Conservation (phyloP, 116 monocot species). For the Trichopus zeylanicus region DNA sequence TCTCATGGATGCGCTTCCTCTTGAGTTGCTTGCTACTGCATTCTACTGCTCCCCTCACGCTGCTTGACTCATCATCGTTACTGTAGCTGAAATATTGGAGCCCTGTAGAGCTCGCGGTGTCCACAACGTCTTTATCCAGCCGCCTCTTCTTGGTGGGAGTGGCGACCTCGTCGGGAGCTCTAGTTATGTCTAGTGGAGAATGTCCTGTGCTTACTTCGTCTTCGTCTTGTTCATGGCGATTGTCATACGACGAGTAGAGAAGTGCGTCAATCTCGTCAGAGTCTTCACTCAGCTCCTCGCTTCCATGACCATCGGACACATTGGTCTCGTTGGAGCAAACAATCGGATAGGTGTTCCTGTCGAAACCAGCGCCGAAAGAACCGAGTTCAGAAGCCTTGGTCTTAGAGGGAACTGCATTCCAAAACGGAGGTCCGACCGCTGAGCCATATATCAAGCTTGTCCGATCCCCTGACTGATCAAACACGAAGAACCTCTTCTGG, state of each 20-base stretch:
- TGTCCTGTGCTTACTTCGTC: constrained; percentile 28
- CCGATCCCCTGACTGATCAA: constrained; percentile 9
- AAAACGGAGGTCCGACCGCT: not conserved
- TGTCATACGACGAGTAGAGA: constrained; percentile 21
- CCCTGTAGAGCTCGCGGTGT: constrained; percentile 27
- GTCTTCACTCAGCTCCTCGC: constrained; percentile 33
- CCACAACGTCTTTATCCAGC: constrained; percentile 13
- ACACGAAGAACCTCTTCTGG: constrained; percentile 11
- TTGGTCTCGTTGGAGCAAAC: constrained; percentile 8
- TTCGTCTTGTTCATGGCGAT: constrained; percentile 12
- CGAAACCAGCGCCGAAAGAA: too few species aligned
- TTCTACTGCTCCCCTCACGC: constrained; percentile 15
- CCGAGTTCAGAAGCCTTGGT: too few species aligned
- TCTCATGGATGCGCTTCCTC: constrained; percentile 30
- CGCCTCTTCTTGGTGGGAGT: constrained; percentile 21
- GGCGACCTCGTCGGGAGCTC: not conserved
- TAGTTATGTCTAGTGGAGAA: constrained; percentile 9
- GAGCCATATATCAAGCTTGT: constrained; percentile 2
- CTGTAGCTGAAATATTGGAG: constrained; percentile 1
- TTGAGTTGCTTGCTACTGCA: constrained; percentile 11
- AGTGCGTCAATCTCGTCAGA: constrained; percentile 36
- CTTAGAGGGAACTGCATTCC: too few species aligned
- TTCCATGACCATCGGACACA: constrained; percentile 9
- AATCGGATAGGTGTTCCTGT: too few species aligned
- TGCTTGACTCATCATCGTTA: constrained; percentile 18